These are phyloP conservation scores for Paragyromitra xinjiangensis DNA, from an alignment of 495 filamentous ascomycete species.

Conservation along the genomic window DNA sequence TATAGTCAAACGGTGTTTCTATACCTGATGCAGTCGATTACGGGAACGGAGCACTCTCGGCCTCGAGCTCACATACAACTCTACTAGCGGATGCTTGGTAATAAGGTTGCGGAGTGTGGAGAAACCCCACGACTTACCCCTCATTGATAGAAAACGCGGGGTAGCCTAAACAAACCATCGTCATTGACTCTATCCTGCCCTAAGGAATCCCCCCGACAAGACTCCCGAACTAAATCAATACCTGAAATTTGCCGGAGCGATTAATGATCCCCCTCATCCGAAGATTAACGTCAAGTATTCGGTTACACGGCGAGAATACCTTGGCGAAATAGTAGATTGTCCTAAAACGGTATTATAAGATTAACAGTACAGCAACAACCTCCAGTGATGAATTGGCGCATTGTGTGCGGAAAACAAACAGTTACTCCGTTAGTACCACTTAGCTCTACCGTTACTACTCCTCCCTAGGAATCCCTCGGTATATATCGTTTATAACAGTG, in stretches of 20 bases:
- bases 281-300: neutral
- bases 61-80: too few species aligned
- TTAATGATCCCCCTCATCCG: neutral
- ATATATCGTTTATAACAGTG: neutral
- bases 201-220: neutral
- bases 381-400: too few species aligned
- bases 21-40: too few species aligned
- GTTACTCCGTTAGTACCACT: too few species aligned
- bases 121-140: neutral
- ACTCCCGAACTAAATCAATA: neutral
- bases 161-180: neutral
- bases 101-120: neutral
- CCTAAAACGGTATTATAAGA: neutral
- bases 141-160: neutral
- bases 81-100: too few species aligned
- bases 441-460: too few species aligned
- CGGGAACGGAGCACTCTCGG: too few species aligned
- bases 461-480: neutral
- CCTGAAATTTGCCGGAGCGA: neutral
- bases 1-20: neutral
- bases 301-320: neutral
- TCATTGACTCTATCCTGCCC: neutral
- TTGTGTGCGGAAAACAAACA: too few species aligned
- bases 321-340: constrained; percentile 17
- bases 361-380: too few species aligned